These are phyloP conservation scores for Cicer bijugum DNA, from an alignment of 306 rosid species.

Conservation along the genomic window DNA sequence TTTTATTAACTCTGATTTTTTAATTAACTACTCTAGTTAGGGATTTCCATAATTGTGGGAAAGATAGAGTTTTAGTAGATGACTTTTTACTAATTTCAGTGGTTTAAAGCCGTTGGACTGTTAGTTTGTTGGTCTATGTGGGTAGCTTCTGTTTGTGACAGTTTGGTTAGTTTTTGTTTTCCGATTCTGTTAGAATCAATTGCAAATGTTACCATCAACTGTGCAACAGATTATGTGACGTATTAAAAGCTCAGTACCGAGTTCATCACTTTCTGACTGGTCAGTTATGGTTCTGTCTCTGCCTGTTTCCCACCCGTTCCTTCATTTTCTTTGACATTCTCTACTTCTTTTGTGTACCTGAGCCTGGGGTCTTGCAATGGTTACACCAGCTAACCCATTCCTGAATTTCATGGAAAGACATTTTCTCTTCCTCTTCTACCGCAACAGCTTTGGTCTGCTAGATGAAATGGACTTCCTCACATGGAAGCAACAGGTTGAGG, in stretches of 20 bases:
- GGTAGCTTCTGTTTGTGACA: not conserved
- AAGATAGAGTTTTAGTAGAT: not conserved
- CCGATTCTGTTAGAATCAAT: not conserved
- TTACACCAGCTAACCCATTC: no score
- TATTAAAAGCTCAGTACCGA: not conserved
- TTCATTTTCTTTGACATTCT: not conserved
- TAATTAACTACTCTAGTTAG: slow-evolving; percentile 19
- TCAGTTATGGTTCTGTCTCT: not conserved
- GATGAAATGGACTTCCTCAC: no score
- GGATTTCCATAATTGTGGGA: slow-evolving; percentile 6
- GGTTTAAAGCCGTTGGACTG: slow-evolving; percentile 1
- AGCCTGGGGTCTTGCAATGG: no score
- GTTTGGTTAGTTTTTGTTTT: slow-evolving; percentile 14
- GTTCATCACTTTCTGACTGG: not conserved
- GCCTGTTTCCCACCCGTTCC: not conserved
- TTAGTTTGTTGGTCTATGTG: slow-evolving; percentile 17
- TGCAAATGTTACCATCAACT: not conserved
- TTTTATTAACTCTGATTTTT: not conserved
- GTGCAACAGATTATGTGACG: no score
- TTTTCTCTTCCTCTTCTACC: no score
- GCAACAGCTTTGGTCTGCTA: no score
- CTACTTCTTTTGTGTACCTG: no score
- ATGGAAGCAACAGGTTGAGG: no score
- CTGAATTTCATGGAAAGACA: no score
- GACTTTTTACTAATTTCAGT: not conserved